phyloP scores from a whole-genome alignment of 768 basidiomycete genomes.

The Pholiota conissans region DNA sequence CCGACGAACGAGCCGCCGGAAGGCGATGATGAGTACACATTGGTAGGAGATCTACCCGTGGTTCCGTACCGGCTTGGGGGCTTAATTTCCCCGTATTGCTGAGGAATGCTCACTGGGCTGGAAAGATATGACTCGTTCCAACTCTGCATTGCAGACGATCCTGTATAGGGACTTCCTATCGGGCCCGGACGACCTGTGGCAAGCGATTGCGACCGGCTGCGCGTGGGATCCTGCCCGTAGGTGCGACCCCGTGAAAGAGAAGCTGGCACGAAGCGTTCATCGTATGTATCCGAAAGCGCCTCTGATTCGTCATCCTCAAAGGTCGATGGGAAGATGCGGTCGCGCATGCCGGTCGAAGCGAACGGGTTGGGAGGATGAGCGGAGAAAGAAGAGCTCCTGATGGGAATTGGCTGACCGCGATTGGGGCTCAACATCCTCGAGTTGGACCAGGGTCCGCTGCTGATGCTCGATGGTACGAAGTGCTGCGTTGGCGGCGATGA shows the following conservation, averaged over 20 bases:
- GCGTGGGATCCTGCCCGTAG: slow-evolving; percentile 60
- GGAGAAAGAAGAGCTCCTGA: slow-evolving; percentile 71
- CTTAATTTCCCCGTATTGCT: slow-evolving; percentile 62
- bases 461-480: slow-evolving; percentile 48
- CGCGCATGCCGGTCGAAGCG: slow-evolving; percentile 60
- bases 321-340: slow-evolving; percentile 69
- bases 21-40: slow-evolving; percentile 50
- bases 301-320: slow-evolving; percentile 84
- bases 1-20: slow-evolving; percentile 38
- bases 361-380: slow-evolving; percentile 55
- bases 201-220: slow-evolving; percentile 78
- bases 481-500: slow-evolving; percentile 55
- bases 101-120: slow-evolving; percentile 59
- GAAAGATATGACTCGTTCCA: slow-evolving; percentile 64
- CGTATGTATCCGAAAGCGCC: slow-evolving; percentile 59
- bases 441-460: slow-evolving; percentile 44
- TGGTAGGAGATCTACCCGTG: slow-evolving; percentile 54
- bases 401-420: slow-evolving; percentile 55
- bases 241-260: slow-evolving; percentile 56
- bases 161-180: slow-evolving; percentile 49
- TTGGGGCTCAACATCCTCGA: slow-evolving; percentile 46
- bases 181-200: slow-evolving; percentile 59
- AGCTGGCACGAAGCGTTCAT: slow-evolving; percentile 51
- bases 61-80: slow-evolving; percentile 70
- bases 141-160: slow-evolving; percentile 45